phyloP scores from a whole-genome alignment of 2,329 filamentous ascomycete genomes.

The Didymella exigua region DNA sequence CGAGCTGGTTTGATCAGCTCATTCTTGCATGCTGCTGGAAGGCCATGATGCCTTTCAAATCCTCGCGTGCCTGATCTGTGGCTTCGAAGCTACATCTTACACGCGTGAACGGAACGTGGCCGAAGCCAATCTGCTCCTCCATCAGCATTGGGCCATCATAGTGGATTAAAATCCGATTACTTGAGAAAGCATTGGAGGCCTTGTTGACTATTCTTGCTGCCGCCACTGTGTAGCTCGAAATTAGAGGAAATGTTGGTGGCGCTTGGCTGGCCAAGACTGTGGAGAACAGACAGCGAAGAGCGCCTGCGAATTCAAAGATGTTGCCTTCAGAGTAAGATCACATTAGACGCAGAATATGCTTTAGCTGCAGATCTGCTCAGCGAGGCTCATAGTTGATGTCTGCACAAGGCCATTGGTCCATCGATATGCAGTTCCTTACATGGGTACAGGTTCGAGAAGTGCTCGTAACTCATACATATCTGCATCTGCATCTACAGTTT shows the following conservation, averaged over 20 bases:
- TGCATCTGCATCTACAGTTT: neutral
- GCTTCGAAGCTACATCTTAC: neutral
- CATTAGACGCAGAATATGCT: neutral
- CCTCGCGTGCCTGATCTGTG: neutral
- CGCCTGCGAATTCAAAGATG: neutral
- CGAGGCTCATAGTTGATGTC: neutral
- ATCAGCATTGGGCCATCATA: neutral
- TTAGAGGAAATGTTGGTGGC: conserved; percentile 1
- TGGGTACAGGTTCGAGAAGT: neutral
- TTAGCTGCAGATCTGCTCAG: neutral
- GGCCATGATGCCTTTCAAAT: neutral
- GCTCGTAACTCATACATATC: neutral
- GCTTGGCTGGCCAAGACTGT: conserved; percentile 4
- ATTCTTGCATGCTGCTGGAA: neutral
- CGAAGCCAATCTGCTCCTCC: neutral
- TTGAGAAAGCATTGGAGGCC: neutral
- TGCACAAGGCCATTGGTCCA: neutral
- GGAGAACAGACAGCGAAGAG: conserved; percentile 8
- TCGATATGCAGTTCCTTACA: neutral
- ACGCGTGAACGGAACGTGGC: neutral
- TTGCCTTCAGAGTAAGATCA: neutral
- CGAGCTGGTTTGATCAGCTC: neutral
- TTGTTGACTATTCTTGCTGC: too few relatives aligned
- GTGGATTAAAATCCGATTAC: neutral
- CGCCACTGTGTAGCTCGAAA: neutral